phyloP scores from a whole-genome alignment of 192 early-diverging fungal species.

The Nowakowskiella sp. region DNA sequence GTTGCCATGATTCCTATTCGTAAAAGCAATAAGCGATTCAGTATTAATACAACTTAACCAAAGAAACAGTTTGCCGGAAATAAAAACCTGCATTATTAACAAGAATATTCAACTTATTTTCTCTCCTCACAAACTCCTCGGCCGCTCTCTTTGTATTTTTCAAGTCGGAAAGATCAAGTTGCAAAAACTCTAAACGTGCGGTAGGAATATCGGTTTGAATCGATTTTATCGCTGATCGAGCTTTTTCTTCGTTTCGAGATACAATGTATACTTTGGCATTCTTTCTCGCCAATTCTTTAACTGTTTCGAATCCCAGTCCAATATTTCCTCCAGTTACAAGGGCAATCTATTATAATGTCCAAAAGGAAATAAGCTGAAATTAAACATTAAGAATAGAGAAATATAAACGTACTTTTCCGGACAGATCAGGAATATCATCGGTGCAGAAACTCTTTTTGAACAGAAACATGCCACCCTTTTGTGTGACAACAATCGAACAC shows the following conservation, averaged over 20 bases:
- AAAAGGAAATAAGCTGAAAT: too few relatives aligned
- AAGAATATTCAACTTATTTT: conserved; percentile 26
- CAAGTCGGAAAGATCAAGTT: conserved; percentile 30
- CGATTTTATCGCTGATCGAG: conserved; percentile 4
- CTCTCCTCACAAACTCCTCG: too few relatives aligned
- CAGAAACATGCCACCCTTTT: too few relatives aligned
- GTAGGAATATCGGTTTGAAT: not conserved
- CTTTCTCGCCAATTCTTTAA: conserved; percentile 5
- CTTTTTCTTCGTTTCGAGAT: not conserved
- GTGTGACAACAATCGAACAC: too few relatives aligned
- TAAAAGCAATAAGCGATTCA: not conserved
- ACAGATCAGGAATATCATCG: conserved; percentile 16
- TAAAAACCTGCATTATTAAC: conserved; percentile 33
- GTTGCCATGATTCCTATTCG: conserved; percentile 19
- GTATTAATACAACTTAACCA: not conserved
- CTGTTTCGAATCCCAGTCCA: conserved; percentile 10
- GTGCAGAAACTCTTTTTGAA: too few relatives aligned
- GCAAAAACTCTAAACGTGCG: conserved; percentile 20
- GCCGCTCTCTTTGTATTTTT: conserved; percentile 16
- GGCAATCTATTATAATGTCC: too few relatives aligned
- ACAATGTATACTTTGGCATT: not conserved
- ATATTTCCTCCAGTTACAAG: conserved; percentile 7
- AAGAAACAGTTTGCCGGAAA: too few relatives aligned
- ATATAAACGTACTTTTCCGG: too few relatives aligned
- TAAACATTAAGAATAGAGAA: too few relatives aligned